Evolutionary conservation across 805 yeast species (phyloP).

Genomic region (Ascoidea rubescens): DNA sequence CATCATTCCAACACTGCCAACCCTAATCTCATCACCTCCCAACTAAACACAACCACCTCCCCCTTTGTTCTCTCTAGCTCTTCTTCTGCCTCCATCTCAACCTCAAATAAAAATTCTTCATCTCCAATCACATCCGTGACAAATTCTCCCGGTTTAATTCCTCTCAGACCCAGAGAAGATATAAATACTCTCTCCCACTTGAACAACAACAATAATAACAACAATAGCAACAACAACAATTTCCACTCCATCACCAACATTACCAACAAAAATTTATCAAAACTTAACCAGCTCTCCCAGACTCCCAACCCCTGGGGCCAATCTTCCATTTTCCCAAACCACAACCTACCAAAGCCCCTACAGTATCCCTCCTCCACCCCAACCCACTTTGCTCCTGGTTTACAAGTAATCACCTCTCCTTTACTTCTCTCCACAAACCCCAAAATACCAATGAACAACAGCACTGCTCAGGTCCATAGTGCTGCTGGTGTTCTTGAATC

Average conservation of each 20-base stretch:
- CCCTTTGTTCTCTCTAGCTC: neutral
- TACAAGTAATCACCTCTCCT: constrained; percentile 50
- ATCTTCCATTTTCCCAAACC: constrained; percentile 5
- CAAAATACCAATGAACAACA: constrained; percentile 16
- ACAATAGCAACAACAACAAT: constrained; percentile 7
- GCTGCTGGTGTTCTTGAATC: constrained; percentile 29
- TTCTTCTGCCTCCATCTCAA: no score
- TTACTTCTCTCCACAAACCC: constrained; percentile 36
- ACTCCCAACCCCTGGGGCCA: constrained; percentile 1
- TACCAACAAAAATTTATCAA: constrained; percentile 2
- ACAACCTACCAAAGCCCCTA: constrained; percentile 32
- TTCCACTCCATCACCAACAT: constrained; percentile 5
- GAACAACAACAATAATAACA: constrained; percentile 4
- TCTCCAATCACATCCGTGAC: neutral
- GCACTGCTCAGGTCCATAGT: constrained; percentile 11
- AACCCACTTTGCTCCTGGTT: constrained; percentile 53
- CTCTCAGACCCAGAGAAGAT: constrained; percentile 24
- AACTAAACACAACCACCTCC: neutral
- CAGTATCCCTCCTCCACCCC: constrained; percentile 61
- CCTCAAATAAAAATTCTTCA: neutral
- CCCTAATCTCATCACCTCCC: constrained; percentile 2
- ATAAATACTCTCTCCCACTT: constrained; percentile 11
- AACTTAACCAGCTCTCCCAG: neutral
- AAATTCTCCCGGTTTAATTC: constrained; percentile 24
- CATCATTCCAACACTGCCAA: constrained; percentile 2